A percentile compares a stretch with the other conserved stretches of the same genome.
phyloP scores from a whole-genome alignment of 2,329 filamentous ascomycete genomes.

The Venturia asperata region DNA sequence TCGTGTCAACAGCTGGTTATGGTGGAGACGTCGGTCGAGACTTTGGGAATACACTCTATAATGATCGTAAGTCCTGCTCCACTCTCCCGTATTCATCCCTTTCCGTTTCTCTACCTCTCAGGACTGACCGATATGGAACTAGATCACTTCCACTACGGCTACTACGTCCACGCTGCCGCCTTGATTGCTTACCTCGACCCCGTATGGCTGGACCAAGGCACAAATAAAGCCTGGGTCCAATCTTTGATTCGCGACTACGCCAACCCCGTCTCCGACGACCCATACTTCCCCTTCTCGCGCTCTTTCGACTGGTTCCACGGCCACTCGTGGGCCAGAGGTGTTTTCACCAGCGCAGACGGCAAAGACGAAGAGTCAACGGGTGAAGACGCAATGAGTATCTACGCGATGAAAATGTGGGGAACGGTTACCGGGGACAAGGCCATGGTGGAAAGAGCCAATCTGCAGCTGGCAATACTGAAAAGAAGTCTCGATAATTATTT shows the following conservation, averaged over 20 bases:
- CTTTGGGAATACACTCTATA: slow-evolving; percentile 87
- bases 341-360: slow-evolving; percentile 64
- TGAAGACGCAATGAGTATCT: slow-evolving; percentile 81
- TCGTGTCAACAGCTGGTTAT: slow-evolving; percentile 72
- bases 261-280: slow-evolving; percentile 66
- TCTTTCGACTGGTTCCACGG: slow-evolving; percentile 92
- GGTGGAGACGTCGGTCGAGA: slow-evolving; percentile 60
- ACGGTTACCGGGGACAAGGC: slow-evolving; percentile 64
- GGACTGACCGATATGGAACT: too few species aligned
- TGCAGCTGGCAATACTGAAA: slow-evolving; percentile 60
- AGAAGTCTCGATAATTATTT: slow-evolving; percentile 75
- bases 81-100: background rate
- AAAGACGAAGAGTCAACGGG: slow-evolving; percentile 84
- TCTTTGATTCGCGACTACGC: slow-evolving; percentile 74
- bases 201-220: slow-evolving; percentile 54
- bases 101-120: too few species aligned
- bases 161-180: slow-evolving; percentile 81
- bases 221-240: slow-evolving; percentile 78
- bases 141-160: slow-evolving; percentile 60
- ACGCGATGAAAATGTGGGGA: slow-evolving; percentile 93
- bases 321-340: slow-evolving; percentile 83
- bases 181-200: slow-evolving; percentile 74
- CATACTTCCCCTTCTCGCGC: slow-evolving; percentile 61
- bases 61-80: slow-evolving; percentile 40
- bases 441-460: slow-evolving; percentile 60